A percentile compares a stretch with the other conserved stretches of the same genome.
These are phyloP conservation scores for Xylariomycetidae sp. DNA, from an alignment of 2,329 filamentous ascomycete species.

Conservation along the genomic window DNA sequence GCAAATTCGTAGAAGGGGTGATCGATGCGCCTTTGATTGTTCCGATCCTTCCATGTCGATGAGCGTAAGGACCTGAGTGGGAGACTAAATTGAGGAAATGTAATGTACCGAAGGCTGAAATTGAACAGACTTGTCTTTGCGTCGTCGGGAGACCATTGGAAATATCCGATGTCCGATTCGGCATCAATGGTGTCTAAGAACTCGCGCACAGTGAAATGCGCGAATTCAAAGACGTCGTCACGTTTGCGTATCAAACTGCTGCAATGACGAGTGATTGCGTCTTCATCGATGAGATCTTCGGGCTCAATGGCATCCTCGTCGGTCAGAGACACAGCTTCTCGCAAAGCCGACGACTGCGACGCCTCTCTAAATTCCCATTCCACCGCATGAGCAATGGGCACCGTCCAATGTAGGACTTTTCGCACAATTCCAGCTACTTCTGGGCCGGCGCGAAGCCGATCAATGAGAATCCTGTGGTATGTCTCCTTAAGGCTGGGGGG, in stretches of 20 bases:
- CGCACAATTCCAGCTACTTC: background rate
- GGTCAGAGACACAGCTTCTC: slow-evolving; percentile 6
- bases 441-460: background rate
- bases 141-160: background rate
- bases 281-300: slow-evolving; percentile 6
- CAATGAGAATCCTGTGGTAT: slow-evolving; percentile 7
- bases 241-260: slow-evolving; percentile 11
- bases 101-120: background rate
- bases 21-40: background rate
- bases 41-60: background rate
- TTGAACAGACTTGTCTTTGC: background rate
- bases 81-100: background rate
- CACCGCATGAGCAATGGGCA: slow-evolving; percentile 1
- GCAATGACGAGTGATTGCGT: slow-evolving; percentile 7
- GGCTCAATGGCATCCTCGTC: slow-evolving; percentile 2
- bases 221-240: slow-evolving; percentile 7
- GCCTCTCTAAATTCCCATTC: too few relatives aligned
- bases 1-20: background rate
- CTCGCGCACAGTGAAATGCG: slow-evolving; percentile 10
- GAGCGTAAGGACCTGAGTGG: background rate
- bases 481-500: slow-evolving; percentile 6
- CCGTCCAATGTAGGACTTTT: slow-evolving; percentile 3
- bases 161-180: background rate
- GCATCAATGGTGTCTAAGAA: slow-evolving; percentile 6
- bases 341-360: background rate